Evolutionary conservation across 768 basidiomycete species (phyloP), one percentile per base, ranked within the genome.

Genomic region (Roridomyces roridus): DNA sequence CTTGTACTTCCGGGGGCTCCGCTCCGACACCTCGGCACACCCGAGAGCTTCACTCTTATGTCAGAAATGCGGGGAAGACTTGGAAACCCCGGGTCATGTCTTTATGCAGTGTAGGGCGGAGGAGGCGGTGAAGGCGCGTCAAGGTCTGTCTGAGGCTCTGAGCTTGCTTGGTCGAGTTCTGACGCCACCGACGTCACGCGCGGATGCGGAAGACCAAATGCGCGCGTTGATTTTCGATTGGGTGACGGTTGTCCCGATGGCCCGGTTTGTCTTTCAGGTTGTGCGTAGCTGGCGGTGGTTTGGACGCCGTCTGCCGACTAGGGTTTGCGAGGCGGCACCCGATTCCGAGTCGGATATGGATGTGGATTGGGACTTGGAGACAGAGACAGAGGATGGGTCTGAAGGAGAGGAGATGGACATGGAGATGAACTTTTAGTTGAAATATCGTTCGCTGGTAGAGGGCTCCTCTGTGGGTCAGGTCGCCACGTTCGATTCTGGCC

Each of bases 51-150:
- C 17, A 7, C 20, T 43, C 8, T 12, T 43, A 21, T 43, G 42
- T 17, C 42, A 20, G 11, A 41, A 11, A 20, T 41, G 39, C 21
- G 39, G 39, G 14, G 39, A 8, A 8, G 39, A 41, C 39, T 41
- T 40, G 20, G 49, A 51, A 39, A 51, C 49, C 15, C 49, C 49
- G 15, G 49, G 49, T 18, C 49, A 51, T 51, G 49, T 51, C 24
- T 51, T 51, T 26, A 17, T 51, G 20, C 49, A 51, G 25, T 51
- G 49, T 18, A 51, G 49, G 39, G 36, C 20, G 6, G 23, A 6
- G 49, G 37, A 51, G 39, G 41, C 40, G 39, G 49, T 51, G 4
- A 24, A 40, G 49, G 20, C 28, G 21, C 40, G 34, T n/a, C 34
- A 41, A 23, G 36, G 5, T 5, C 39, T 41, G 36, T 4, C 5